These are phyloP conservation scores for Magnaporthiopsis incrustans DNA, from an alignment of 2,329 filamentous ascomycete species.

Conservation along the genomic window DNA sequence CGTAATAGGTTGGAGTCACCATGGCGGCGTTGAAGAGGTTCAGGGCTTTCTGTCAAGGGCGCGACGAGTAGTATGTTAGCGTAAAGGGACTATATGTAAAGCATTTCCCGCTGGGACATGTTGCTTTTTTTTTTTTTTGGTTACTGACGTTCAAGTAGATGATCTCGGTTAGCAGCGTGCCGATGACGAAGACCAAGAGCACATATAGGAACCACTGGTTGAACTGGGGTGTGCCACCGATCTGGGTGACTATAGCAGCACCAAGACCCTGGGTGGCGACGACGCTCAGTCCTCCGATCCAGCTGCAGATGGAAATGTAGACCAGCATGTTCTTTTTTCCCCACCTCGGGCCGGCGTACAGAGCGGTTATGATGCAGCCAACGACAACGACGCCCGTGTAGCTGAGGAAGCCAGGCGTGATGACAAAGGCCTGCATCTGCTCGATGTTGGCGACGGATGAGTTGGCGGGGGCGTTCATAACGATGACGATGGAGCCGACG, in stretches of 20 bases:
- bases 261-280: slow-evolving; percentile 91
- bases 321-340: slow-evolving; percentile 97
- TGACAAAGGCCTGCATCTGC: slow-evolving; percentile 83
- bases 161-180: slow-evolving; percentile 87
- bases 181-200: slow-evolving; percentile 79
- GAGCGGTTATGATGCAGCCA: slow-evolving; percentile 60
- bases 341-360: slow-evolving; percentile 79
- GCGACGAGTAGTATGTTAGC: neutral
- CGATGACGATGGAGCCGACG: slow-evolving; percentile 85
- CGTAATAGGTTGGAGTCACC: slow-evolving; percentile 97
- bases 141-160: slow-evolving; percentile 84
- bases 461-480: slow-evolving; percentile 82
- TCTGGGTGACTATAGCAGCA: slow-evolving; percentile 82
- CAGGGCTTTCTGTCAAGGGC: slow-evolving; percentile 73
- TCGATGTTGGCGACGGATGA: slow-evolving; percentile 82
- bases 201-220: slow-evolving; percentile 98
- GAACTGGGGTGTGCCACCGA: slow-evolving; percentile 75
- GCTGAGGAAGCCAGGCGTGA: slow-evolving; percentile 75
- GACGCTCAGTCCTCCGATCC: slow-evolving; percentile 88
- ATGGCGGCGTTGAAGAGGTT: slow-evolving; percentile 95
- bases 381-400: slow-evolving; percentile 80
- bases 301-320: slow-evolving; percentile 91
- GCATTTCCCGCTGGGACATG: slow-evolving; percentile 1
- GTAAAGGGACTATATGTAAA: neutral
- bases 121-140: no score